Evolutionary conservation across 2,329 filamentous ascomycete species (phyloP).

Genomic region (Ophiostoma himal-ulmi): DNA sequence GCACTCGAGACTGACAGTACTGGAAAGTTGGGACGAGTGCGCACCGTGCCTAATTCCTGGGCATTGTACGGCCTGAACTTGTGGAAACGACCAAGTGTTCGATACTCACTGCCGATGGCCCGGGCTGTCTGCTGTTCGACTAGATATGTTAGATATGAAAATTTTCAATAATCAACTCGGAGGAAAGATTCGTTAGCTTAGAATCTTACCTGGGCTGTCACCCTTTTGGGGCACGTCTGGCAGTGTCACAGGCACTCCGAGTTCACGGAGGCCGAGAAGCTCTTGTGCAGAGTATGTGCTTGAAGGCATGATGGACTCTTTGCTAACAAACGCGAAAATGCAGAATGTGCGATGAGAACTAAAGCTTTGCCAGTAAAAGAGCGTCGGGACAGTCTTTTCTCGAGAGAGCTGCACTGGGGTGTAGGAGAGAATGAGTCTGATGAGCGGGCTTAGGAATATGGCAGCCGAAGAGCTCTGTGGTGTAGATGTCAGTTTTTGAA

Average conservation of each 20-base stretch:
- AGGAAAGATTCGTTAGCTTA: background rate
- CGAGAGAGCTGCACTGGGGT: slow-evolving; percentile 15
- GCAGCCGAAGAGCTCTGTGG: slow-evolving; percentile 12
- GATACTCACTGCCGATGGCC: slow-evolving; percentile 14
- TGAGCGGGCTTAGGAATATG: slow-evolving; percentile 22
- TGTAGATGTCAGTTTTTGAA: slow-evolving; percentile 26
- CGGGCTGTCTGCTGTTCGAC: slow-evolving; percentile 1
- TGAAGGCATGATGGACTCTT: slow-evolving; percentile 21
- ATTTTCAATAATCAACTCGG: background rate
- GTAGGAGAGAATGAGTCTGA: slow-evolving; percentile 24
- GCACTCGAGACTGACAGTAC: slow-evolving; percentile 32
- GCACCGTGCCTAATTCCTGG: background rate
- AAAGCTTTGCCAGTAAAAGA: slow-evolving; percentile 25
- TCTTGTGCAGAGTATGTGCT: slow-evolving; percentile 24
- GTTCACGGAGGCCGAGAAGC: slow-evolving; percentile 25
- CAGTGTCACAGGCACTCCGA: slow-evolving; percentile 13
- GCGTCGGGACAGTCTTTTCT: slow-evolving; percentile 14
- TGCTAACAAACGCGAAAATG: slow-evolving; percentile 25
- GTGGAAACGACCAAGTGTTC: slow-evolving; percentile 20
- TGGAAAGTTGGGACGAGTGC: slow-evolving; percentile 33
- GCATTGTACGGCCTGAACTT: slow-evolving; percentile 21
- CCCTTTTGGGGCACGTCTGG: slow-evolving; percentile 20
- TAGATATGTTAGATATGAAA: background rate
- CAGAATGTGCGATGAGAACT: slow-evolving; percentile 21
- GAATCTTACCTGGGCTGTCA: slow-evolving; percentile 21